Percentiles rank a stretch among this genome's conserved stretches.
Conservation (phyloP, 108 stramenopile species). For the Fragilaria radians region DNA sequence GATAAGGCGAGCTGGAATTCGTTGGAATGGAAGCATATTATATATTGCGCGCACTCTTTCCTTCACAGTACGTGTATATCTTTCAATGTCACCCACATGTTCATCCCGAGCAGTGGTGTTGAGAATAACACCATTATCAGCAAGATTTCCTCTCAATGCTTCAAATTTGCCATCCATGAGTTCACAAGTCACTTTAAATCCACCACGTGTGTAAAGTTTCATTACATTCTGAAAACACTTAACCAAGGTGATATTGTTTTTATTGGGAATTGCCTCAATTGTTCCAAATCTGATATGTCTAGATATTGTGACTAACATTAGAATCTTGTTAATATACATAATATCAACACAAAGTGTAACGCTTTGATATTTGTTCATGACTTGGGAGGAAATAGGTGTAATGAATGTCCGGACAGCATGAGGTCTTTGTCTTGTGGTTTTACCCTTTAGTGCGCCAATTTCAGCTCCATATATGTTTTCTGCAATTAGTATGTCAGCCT, state of each 20-base stretch:
- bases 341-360: conserved; percentile 8
- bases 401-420: background rate
- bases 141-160: too few species aligned
- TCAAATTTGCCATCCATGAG: background rate
- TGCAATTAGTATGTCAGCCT: background rate
- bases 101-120: conserved; percentile 13
- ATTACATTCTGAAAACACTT: too few species aligned
- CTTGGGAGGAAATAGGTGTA: background rate
- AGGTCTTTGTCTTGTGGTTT: background rate
- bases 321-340: background rate
- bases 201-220: background rate
- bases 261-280: background rate
- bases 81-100: too few species aligned
- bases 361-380: background rate
- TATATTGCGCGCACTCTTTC: background rate
- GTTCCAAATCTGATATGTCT: conserved; percentile 17
- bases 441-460: background rate
- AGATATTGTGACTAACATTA: conserved; percentile 1
- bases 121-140: background rate
- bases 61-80: background rate
- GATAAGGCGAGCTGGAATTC: conserved; percentile 4
- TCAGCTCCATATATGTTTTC: background rate
- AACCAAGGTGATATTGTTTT: background rate
- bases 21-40: background rate
- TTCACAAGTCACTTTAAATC: background rate